phyloP scores from a whole-genome alignment of 148 eudicot genomes.

The Silene conica region DNA sequence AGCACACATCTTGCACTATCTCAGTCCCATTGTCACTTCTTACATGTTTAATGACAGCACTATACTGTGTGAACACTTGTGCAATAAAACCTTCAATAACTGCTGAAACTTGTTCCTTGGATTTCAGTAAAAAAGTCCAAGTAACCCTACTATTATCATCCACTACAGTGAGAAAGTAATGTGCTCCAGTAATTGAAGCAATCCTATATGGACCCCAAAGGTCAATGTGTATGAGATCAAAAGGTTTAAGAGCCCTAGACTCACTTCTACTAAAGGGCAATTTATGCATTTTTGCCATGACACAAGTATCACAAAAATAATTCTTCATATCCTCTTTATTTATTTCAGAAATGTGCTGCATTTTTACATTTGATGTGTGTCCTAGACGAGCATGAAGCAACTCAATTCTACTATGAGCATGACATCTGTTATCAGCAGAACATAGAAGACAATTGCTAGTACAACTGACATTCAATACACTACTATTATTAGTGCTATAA shows the following conservation, averaged over 20 bases:
- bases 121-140: background rate
- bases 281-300: too few species aligned
- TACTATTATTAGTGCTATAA: too few species aligned
- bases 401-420: background rate
- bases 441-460: too few species aligned
- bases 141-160: too few species aligned
- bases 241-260: background rate
- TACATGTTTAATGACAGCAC: background rate
- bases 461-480: too few species aligned
- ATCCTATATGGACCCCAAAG: background rate
- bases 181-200: background rate
- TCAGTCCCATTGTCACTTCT: constrained; percentile 10
- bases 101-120: background rate
- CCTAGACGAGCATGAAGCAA: constrained; percentile 3
- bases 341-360: background rate
- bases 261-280: background rate
- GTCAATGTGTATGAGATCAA: constrained; percentile 12
- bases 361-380: background rate
- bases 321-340: background rate
- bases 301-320: background rate
- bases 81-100: background rate
- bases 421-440: background rate
- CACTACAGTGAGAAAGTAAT: too few species aligned
- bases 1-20: background rate
- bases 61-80: background rate